Conservation (phyloP, 164 flowering plant species). For the Buxus sempervirens region DNA sequence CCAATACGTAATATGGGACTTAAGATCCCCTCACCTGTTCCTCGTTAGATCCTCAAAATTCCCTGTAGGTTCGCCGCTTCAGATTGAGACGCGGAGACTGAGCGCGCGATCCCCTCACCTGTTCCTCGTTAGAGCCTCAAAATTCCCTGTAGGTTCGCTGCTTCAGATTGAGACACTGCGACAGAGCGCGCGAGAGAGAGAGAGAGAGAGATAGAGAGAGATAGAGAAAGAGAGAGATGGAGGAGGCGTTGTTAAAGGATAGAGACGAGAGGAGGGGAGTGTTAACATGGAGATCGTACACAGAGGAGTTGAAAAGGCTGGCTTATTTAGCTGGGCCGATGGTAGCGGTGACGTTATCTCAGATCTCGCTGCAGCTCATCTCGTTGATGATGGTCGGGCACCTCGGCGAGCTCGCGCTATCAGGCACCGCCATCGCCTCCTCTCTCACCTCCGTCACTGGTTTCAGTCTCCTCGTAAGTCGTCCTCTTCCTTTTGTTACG, state of each 20-base stretch:
- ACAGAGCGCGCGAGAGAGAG: no score
- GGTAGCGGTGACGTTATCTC: slow-evolving; percentile 26
- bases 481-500: no score
- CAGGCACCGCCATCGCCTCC: slow-evolving; percentile 30
- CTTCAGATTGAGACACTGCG: no score
- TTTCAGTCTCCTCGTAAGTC: slow-evolving; percentile 33
- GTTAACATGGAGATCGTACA: slow-evolving; percentile 16
- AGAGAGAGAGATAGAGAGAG: no score
- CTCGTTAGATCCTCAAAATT: no score
- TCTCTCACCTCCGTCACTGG: slow-evolving; percentile 32
- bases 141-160: no score
- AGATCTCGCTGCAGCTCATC: slow-evolving; percentile 11
- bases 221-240: slow-evolving; percentile 9
- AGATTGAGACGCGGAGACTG: no score
- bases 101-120: no score
- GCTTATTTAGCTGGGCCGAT: slow-evolving; percentile 28
- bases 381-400: slow-evolving; percentile 30
- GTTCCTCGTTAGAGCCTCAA: no score
- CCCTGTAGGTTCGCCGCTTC: no score
- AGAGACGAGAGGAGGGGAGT: not conserved
- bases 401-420: slow-evolving; percentile 29
- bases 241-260: slow-evolving; percentile 13
- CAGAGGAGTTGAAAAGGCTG: slow-evolving; percentile 34
- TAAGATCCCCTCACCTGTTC: no score
- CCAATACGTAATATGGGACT: no score